Evolutionary conservation across 2,329 filamentous ascomycete genomes (phyloP).

Genomic region (Capronia coronata): DNA sequence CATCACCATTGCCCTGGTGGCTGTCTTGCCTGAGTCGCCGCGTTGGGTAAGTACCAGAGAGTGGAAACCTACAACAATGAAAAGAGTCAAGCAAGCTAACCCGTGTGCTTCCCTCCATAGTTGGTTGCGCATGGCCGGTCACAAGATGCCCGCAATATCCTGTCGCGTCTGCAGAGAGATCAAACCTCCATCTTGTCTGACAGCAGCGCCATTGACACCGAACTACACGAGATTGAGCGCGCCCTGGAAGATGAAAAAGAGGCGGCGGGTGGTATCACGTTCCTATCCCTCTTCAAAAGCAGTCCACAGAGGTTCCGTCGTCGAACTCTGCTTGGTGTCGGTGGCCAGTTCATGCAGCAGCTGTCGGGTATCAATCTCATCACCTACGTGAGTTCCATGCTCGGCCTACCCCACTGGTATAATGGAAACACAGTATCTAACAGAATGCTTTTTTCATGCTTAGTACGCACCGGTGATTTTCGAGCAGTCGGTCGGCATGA

Average conservation of each 20-base stretch:
- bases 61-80: background rate
- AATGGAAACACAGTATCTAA: too few species aligned
- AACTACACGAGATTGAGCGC: constrained; percentile 46
- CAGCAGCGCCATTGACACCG: constrained; percentile 44
- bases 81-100: background rate
- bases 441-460: constrained; percentile 46
- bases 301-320: background rate
- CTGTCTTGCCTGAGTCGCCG: constrained; percentile 51
- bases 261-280: background rate
- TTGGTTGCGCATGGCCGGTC: background rate
- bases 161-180: background rate
- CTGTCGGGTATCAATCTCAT: background rate
- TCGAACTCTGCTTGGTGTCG: constrained; percentile 32
- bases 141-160: background rate
- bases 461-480: constrained; percentile 43
- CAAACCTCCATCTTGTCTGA: constrained; percentile 26
- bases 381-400: background rate
- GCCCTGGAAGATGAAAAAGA: constrained; percentile 30
- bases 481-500: constrained; percentile 39
- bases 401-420: too few species aligned
- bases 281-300: background rate
- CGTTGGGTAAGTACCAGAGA: constrained; percentile 48
- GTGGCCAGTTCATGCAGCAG: background rate
- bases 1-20: constrained; percentile 45
- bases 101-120: background rate